Evolutionary conservation across 2,329 filamentous ascomycete species (phyloP).

Genomic region (Mycogone perniciosa): DNA sequence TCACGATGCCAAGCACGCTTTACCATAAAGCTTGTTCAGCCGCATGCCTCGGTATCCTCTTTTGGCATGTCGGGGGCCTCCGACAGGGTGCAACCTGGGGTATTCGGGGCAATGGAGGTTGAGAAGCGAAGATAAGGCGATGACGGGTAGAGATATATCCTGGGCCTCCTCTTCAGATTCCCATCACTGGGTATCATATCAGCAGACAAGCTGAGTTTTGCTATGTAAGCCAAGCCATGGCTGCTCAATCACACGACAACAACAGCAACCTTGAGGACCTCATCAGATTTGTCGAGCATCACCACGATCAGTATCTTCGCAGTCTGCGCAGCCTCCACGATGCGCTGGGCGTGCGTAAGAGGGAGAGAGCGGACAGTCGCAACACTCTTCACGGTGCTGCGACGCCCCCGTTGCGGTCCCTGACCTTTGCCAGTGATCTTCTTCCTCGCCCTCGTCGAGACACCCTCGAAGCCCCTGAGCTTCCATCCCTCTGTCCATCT

Average conservation of each 20-base stretch:
- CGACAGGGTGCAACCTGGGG: background rate
- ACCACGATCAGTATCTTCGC: slow-evolving; percentile 30
- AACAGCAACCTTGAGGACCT: slow-evolving; percentile 26
- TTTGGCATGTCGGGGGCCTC: background rate
- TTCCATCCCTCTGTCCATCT: slow-evolving; percentile 20
- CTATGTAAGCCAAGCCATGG: slow-evolving; percentile 6
- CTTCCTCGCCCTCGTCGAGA: slow-evolving; percentile 21
- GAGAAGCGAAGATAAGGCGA: background rate
- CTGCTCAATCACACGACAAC: slow-evolving; percentile 14
- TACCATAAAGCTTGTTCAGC: background rate
- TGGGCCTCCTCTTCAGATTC: too few species aligned
- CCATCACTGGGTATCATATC: too few species aligned
- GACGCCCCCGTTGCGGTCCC: slow-evolving; percentile 25
- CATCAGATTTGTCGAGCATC: slow-evolving; percentile 26
- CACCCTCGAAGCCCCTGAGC: slow-evolving; percentile 25
- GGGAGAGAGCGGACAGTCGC: slow-evolving; percentile 19
- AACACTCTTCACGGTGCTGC: slow-evolving; percentile 17
- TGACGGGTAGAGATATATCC: too few species aligned
- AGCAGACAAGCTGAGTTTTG: background rate
- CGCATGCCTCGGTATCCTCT: background rate
- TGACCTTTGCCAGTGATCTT: slow-evolving; percentile 14
- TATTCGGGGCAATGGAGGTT: background rate
- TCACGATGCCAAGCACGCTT: too few species aligned
- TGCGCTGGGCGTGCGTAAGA: slow-evolving; percentile 15
- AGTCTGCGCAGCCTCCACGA: slow-evolving; percentile 26